Percentiles rank a stretch among this genome's conserved stretches.
Conservation (phyloP, 2,329 filamentous ascomycete genomes). For the Trematosphaeria pertusa region DNA sequence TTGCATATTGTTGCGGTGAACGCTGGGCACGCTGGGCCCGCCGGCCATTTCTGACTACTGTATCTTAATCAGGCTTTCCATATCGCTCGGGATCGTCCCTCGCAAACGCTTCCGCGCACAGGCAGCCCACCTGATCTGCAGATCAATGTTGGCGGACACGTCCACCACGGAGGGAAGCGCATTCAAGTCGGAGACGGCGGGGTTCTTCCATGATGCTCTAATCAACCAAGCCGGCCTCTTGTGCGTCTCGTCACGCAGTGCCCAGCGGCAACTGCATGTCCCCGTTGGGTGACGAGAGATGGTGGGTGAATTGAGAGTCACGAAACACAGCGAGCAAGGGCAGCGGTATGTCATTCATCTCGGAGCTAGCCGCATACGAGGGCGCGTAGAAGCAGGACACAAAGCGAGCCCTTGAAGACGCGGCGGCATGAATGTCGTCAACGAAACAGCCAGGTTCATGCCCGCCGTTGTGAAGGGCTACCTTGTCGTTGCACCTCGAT, state of each 20-base stretch:
- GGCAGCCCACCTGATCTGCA: not conserved
- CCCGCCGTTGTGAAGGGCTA: not conserved
- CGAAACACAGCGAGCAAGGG: too few species aligned
- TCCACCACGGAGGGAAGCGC: too few species aligned
- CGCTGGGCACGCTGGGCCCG: not conserved
- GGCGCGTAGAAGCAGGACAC: not conserved
- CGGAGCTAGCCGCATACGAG: too few species aligned
- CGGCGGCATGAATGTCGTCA: not conserved
- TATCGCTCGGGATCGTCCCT: conserved; percentile 1
- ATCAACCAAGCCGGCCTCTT: too few species aligned
- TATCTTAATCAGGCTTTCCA: not conserved
- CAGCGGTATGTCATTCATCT: too few species aligned
- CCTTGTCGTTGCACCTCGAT: not conserved
- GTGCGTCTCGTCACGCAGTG: too few species aligned
- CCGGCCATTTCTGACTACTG: not conserved
- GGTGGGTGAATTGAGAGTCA: too few species aligned
- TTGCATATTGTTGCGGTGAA: conserved; percentile 13
- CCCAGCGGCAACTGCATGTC: too few species aligned
- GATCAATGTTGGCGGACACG: not conserved
- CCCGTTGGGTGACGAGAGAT: too few species aligned
- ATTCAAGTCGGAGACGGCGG: too few species aligned
- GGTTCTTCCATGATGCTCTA: too few species aligned
- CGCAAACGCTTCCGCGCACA: conserved; percentile 3
- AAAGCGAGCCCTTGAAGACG: too few species aligned
- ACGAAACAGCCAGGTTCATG: not conserved